Percentiles rank a stretch among this genome's conserved stretches.
phyloP scores from a whole-genome alignment of 2,329 filamentous ascomycete genomes.

The Epichloe elymi region DNA sequence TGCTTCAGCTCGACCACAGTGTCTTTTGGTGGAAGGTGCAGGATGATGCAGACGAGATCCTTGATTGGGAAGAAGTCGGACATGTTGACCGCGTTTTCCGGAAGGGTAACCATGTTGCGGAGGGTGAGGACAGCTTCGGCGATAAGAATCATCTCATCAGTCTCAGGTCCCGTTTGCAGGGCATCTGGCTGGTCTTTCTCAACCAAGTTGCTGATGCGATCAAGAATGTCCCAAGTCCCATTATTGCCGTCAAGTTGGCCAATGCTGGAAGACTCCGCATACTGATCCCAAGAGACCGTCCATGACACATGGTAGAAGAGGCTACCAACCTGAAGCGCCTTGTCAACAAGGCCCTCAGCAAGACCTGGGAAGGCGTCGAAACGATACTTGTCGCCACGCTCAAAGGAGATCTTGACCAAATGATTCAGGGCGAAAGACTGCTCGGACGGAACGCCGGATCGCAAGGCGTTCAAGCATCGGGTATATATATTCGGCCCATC shows the following conservation, averaged over 20 bases:
- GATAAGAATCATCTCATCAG: conserved; percentile 59
- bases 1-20: conserved; percentile 75
- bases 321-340: conserved; percentile 63
- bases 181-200: conserved; percentile 50
- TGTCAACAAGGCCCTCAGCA: conserved; percentile 77
- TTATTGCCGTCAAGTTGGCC: conserved; percentile 30
- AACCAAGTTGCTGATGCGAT: conserved; percentile 53
- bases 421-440: conserved; percentile 91
- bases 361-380: conserved; percentile 86
- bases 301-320: conserved; percentile 76
- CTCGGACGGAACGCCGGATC: conserved; percentile 66
- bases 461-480: conserved; percentile 70
- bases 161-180: conserved; percentile 58
- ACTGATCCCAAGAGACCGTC: conserved; percentile 55
- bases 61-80: conserved; percentile 61
- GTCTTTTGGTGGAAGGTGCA: conserved; percentile 63
- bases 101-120: conserved; percentile 89
- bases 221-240: conserved; percentile 43
- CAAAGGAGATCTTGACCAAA: conserved; percentile 87
- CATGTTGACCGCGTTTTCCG: conserved; percentile 76
- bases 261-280: conserved; percentile 39
- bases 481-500: conserved; percentile 85
- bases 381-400: conserved; percentile 88
- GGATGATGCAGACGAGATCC: conserved; percentile 70
- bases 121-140: conserved; percentile 81